A percentile compares a stretch with the other conserved stretches of the same genome.
Evolutionary conservation across 164 flowering plant genomes (phyloP).

Genomic region (Tetracentron sinense): DNA sequence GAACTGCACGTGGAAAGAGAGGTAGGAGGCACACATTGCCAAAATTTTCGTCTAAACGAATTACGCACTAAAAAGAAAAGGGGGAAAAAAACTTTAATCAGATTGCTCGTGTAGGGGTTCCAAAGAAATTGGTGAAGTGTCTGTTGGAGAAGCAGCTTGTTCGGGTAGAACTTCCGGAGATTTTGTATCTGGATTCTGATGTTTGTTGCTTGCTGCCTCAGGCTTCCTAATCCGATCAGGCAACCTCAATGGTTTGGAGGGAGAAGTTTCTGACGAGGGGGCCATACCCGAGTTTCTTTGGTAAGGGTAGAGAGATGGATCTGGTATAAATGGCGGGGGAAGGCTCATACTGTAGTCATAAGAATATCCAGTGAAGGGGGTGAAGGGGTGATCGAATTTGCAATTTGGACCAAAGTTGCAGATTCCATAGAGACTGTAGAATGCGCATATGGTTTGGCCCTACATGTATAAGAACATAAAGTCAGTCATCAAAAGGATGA

Average conservation of each 20-base stretch:
- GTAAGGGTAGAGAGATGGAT: constrained; percentile 28
- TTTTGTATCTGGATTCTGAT: no score
- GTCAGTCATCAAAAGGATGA: neutral
- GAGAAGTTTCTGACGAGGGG: constrained; percentile 23
- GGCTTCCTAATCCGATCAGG: constrained; percentile 19
- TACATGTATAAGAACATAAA: neutral
- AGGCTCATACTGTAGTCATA: constrained; percentile 33
- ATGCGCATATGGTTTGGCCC: constrained; percentile 19
- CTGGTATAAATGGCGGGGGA: constrained; percentile 31
- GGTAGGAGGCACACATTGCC: constrained; percentile 25
- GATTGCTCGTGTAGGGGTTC: no score
- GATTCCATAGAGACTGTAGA: no score
- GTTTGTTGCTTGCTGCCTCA: no score
- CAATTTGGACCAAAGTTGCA: constrained; percentile 68
- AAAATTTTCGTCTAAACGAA: constrained; percentile 21
- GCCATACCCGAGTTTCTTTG: constrained; percentile 26
- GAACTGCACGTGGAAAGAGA: constrained; percentile 36
- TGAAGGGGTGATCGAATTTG: no score
- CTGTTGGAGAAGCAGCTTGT: no score
- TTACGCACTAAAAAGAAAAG: constrained; percentile 3
- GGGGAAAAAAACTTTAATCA: constrained; percentile 6
- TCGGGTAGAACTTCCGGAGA: no score
- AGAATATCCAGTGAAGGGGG: constrained; percentile 45
- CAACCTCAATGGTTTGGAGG: constrained; percentile 20
- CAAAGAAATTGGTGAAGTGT: no score